Conservation (phyloP, 2,329 filamentous ascomycete species). For the Colletotrichum melonis region DNA sequence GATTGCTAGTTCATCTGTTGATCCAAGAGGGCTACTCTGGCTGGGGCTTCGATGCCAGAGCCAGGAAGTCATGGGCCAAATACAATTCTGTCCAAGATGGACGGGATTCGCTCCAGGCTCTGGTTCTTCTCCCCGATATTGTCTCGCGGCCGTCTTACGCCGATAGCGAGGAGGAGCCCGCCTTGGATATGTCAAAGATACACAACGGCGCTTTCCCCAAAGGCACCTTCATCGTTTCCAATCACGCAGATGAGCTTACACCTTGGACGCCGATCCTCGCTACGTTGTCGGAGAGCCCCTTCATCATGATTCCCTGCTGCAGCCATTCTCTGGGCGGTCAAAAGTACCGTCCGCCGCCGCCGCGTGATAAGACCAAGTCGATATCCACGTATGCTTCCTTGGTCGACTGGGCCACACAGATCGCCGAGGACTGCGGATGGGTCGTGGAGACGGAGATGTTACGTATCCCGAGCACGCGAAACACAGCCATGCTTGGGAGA, state of each 20-base stretch:
- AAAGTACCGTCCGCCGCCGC: constrained; percentile 74
- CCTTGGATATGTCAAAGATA: constrained; percentile 38
- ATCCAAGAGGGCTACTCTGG: constrained; percentile 83
- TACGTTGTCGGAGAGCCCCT: constrained; percentile 78
- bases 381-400: constrained; percentile 85
- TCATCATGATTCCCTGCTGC: constrained; percentile 95
- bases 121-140: constrained; percentile 61
- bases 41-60: constrained; percentile 92
- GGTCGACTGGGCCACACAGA: constrained; percentile 78
- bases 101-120: constrained; percentile 52
- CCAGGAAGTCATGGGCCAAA: constrained; percentile 83
- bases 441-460: constrained; percentile 85
- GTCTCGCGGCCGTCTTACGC: constrained; percentile 39
- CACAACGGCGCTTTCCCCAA: constrained; percentile 75
- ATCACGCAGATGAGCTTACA: constrained; percentile 96
- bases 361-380: constrained; percentile 59
- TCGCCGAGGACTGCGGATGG: constrained; percentile 81
- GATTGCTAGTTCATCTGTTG: constrained; percentile 87
- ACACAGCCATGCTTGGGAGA: constrained; percentile 83
- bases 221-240: constrained; percentile 93
- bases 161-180: constrained; percentile 34
- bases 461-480: constrained; percentile 91
- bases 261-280: constrained; percentile 95
- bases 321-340: constrained; percentile 86
- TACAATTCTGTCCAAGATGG: constrained; percentile 61